A percentile compares a stretch with the other conserved stretches of the same genome.
These are phyloP conservation scores for Sclerospora graminicola DNA, from an alignment of 352 stramenopile species.

Conservation along the genomic window DNA sequence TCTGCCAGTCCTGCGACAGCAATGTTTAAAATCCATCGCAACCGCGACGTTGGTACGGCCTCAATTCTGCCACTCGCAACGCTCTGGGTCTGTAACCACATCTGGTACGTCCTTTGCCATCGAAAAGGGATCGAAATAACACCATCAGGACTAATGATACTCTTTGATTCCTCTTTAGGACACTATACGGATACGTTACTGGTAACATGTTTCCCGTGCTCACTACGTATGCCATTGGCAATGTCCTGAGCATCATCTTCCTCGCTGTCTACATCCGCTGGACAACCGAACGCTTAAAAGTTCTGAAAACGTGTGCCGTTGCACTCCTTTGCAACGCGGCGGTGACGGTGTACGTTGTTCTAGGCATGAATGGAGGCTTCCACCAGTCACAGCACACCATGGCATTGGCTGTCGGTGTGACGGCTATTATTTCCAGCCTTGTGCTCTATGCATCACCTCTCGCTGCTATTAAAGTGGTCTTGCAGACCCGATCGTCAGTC, in stretches of 20 bases:
- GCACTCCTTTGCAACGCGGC: conserved; percentile 31
- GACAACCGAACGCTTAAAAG: conserved; percentile 22
- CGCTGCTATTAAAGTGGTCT: conserved; percentile 37
- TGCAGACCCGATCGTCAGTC: conserved; percentile 38
- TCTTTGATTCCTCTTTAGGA: conserved; percentile 19
- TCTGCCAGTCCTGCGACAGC: conserved; percentile 41
- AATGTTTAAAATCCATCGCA: conserved; percentile 45
- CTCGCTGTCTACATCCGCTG: conserved; percentile 38
- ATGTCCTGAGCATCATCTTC: conserved; percentile 35
- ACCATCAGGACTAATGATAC: conserved; percentile 1
- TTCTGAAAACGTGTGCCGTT: conserved; percentile 22
- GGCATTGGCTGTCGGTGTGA: conserved; percentile 26
- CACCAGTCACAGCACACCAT: conserved; percentile 20
- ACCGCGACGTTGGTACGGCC: conserved; percentile 24
- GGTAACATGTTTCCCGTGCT: conserved; percentile 36
- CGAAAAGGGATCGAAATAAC: neutral
- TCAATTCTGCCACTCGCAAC: conserved; percentile 50
- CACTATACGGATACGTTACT: conserved; percentile 50
- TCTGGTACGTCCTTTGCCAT: conserved; percentile 30
- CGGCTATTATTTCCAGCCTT: conserved; percentile 45
- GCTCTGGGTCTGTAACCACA: conserved; percentile 61
- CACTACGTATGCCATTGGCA: conserved; percentile 39
- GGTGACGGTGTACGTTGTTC: conserved; percentile 38
- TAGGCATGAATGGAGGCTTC: conserved; percentile 22
- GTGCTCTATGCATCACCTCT: conserved; percentile 59